phyloP scores from a whole-genome alignment of 139 green algal genomes.

The Coelastrella sp. region DNA sequence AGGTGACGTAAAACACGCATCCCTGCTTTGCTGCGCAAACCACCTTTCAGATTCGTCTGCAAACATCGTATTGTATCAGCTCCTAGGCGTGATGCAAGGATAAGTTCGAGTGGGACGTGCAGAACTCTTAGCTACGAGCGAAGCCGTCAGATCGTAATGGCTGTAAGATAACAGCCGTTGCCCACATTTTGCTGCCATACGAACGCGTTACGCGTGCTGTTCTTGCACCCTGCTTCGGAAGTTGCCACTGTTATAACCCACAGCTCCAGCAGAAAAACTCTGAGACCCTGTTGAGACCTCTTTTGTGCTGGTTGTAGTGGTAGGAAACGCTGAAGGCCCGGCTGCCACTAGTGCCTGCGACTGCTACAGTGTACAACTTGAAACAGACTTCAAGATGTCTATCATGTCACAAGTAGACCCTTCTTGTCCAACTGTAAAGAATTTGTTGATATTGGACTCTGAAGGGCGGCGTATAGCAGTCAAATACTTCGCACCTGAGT shows the following conservation, averaged over 20 bases:
- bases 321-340: no score
- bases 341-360: no score
- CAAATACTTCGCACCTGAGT: conserved; percentile 96
- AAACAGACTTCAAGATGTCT: background rate
- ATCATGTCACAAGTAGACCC: conserved; percentile 57
- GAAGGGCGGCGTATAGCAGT: conserved; percentile 98
- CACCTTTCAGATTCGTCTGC: conserved; percentile 63
- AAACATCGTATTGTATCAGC: conserved; percentile 45
- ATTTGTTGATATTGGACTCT: conserved; percentile 94
- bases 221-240: no score
- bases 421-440: conserved; percentile 89
- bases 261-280: no score
- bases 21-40: background rate
- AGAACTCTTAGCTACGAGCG: no score
- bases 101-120: background rate
- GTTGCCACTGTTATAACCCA: no score
- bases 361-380: background rate
- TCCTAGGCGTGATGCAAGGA: background rate
- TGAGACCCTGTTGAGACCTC: no score
- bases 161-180: no score
- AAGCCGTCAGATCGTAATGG: no score
- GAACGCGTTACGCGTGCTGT: no score
- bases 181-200: no score
- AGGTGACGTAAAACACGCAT: background rate
- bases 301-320: no score